Conservation (phyloP, 2,329 filamentous ascomycete genomes). For the Emmonsiellopsis sp. region DNA sequence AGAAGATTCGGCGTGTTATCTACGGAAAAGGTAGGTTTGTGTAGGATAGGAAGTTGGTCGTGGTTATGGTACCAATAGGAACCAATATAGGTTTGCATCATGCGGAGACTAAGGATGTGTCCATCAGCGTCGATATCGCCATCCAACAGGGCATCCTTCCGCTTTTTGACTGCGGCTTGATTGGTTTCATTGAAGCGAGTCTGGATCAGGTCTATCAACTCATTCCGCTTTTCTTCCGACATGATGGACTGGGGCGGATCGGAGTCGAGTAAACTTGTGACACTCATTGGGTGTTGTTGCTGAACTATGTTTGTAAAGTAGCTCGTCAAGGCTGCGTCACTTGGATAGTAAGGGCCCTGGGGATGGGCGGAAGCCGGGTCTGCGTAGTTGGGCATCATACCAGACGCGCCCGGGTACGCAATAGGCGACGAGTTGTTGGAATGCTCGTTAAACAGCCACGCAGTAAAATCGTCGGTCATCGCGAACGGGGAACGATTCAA, state of each 20-base stretch:
- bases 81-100: slow-evolving; percentile 91
- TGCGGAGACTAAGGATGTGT: slow-evolving; percentile 68
- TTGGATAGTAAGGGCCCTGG: slow-evolving; percentile 42
- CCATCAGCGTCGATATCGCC: slow-evolving; percentile 59
- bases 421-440: slow-evolving; percentile 46
- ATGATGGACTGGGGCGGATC: slow-evolving; percentile 69
- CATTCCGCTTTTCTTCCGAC: slow-evolving; percentile 77
- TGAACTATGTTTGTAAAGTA: slow-evolving; percentile 41
- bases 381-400: slow-evolving; percentile 32
- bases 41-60: slow-evolving; percentile 85
- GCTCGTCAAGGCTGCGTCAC: slow-evolving; percentile 39
- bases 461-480: slow-evolving; percentile 79
- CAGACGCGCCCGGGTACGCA: slow-evolving; percentile 32
- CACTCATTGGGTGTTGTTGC: slow-evolving; percentile 76
- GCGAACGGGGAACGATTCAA: slow-evolving; percentile 81
- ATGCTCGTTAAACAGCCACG: slow-evolving; percentile 69
- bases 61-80: slow-evolving; percentile 96
- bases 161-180: slow-evolving; percentile 61
- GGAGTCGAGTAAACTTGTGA: slow-evolving; percentile 74
- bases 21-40: slow-evolving; percentile 86
- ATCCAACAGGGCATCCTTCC: slow-evolving; percentile 67
- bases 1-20: slow-evolving; percentile 78
- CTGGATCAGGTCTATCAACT: slow-evolving; percentile 72
- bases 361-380: slow-evolving; percentile 34
- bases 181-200: slow-evolving; percentile 73